Percentiles rank a stretch among this genome's conserved stretches.
Evolutionary conservation across 2,329 filamentous ascomycete species (phyloP).

Genomic region (Grosmannia penicillata): DNA sequence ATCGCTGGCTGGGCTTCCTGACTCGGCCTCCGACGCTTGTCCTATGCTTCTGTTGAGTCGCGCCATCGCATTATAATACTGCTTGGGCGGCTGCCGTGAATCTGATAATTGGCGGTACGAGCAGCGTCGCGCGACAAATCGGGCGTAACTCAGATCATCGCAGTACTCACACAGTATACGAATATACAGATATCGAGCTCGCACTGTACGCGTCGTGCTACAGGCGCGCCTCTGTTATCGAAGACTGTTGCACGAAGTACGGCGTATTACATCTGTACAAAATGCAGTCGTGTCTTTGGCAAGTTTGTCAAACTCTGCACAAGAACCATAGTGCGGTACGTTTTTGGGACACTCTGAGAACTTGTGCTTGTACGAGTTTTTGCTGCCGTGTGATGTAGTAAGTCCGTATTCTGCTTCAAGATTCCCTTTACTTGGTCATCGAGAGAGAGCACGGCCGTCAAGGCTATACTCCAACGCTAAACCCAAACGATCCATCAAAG

Average conservation of each 20-base stretch:
- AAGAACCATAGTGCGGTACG: too few species aligned
- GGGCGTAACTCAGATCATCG: too few species aligned
- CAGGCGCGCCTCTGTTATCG: too few species aligned
- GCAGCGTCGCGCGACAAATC: too few species aligned
- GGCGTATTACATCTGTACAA: too few species aligned
- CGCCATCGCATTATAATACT: slow-evolving; percentile 1
- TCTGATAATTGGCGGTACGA: too few species aligned
- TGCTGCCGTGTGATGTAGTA: not conserved
- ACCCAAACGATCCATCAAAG: slow-evolving; percentile 45
- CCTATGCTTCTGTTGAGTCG: not conserved
- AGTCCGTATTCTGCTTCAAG: not conserved
- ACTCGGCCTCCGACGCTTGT: not conserved
- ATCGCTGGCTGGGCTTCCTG: not conserved
- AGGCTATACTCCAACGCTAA: slow-evolving; percentile 30
- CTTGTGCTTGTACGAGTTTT: too few species aligned
- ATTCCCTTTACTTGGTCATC: not conserved
- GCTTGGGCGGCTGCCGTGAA: too few species aligned
- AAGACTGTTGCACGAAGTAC: too few species aligned
- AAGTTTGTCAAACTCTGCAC: too few species aligned
- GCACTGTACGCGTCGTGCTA: not conserved
- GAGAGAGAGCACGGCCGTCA: not conserved
- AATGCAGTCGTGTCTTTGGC: too few species aligned
- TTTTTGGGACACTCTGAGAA: too few species aligned
- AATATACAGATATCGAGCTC: not conserved
- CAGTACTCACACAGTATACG: not conserved